These are phyloP conservation scores for Fusarium euwallaceae DNA, from an alignment of 2,329 filamentous ascomycete genomes.

Conservation along the genomic window DNA sequence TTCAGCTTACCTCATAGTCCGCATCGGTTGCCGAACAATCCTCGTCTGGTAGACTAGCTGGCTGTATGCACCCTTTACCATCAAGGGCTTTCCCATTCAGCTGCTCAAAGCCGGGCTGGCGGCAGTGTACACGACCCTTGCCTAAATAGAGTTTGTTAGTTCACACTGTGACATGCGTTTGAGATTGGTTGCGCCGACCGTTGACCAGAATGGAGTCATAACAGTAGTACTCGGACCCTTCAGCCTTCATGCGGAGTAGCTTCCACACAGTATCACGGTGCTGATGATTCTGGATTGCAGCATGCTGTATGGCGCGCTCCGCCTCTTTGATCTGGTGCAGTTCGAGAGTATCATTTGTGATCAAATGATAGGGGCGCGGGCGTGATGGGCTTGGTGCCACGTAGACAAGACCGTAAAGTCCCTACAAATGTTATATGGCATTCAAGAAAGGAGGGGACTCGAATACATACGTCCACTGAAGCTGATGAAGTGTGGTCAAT, in stretches of 20 bases:
- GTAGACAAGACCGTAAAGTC: constrained; percentile 1
- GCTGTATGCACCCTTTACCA: constrained; percentile 9
- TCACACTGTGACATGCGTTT: neutral
- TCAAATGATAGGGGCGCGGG: constrained; percentile 1
- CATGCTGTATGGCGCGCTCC: neutral
- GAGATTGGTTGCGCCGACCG: neutral
- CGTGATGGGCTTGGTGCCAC: neutral
- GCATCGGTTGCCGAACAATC: neutral
- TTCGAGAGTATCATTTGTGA: constrained; percentile 6
- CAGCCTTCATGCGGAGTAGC: constrained; percentile 7
- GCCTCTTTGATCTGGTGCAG: constrained; percentile 1
- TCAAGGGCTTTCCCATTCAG: constrained; percentile 1
- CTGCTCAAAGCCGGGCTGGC: neutral
- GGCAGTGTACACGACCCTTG: constrained; percentile 14
- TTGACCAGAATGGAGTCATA: constrained; percentile 12
- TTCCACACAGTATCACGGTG: constrained; percentile 17
- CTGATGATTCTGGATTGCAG: constrained; percentile 13
- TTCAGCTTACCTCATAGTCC: constrained; percentile 1
- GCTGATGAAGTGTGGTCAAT: neutral
- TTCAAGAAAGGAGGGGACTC: neutral
- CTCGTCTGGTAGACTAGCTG: neutral
- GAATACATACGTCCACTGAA: neutral
- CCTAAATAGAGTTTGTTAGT: neutral
- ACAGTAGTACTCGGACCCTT: constrained; percentile 15
- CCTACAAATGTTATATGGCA: neutral